Percentiles rank a stretch among this genome's conserved stretches.
Conservation (phyloP, 805 yeast genomes). For the Cyberlindnera nakhonratchasimensis region DNA sequence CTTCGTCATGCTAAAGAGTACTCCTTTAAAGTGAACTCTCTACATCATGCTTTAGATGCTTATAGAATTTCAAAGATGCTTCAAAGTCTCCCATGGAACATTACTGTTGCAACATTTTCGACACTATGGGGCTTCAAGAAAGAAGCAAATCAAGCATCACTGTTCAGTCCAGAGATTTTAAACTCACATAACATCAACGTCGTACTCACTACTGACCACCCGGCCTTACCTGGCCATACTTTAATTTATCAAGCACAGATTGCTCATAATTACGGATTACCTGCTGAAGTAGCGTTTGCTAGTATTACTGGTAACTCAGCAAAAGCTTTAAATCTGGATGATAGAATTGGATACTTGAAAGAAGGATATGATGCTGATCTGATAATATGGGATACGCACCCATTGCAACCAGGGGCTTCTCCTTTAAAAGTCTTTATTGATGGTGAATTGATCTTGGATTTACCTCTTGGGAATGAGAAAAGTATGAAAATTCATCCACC, state of each 20-base stretch:
- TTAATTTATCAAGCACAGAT: conserved; percentile 9
- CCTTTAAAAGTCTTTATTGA: conserved; percentile 10
- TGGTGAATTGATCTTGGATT: conserved; percentile 6
- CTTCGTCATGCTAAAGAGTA: conserved; percentile 9
- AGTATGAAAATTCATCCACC: background rate
- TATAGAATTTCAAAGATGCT: conserved; percentile 8
- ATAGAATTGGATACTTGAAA: conserved; percentile 9
- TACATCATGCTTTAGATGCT: conserved; percentile 11
- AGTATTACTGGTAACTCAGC: conserved; percentile 10
- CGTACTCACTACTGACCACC: conserved; percentile 12
- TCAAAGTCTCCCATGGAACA: conserved; percentile 9
- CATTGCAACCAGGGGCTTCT: conserved; percentile 7
- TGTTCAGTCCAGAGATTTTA: conserved; percentile 9
- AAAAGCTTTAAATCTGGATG: conserved; percentile 5
- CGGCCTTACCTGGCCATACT: conserved; percentile 11
- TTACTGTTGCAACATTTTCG: conserved; percentile 10
- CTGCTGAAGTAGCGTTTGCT: conserved; percentile 8
- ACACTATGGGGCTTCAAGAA: conserved; percentile 12
- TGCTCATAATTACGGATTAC: conserved; percentile 11
- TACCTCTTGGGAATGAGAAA: background rate
- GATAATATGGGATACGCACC: conserved; percentile 9
- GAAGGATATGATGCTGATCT: conserved; percentile 11
- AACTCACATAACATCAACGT: conserved; percentile 5
- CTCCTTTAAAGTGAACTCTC: conserved; percentile 8
- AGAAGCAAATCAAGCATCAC: conserved; percentile 10